Evolutionary conservation across 345 rosid genomes (phyloP), one percentile per base, ranked within the genome.

Genomic region (Salix viminalis): DNA sequence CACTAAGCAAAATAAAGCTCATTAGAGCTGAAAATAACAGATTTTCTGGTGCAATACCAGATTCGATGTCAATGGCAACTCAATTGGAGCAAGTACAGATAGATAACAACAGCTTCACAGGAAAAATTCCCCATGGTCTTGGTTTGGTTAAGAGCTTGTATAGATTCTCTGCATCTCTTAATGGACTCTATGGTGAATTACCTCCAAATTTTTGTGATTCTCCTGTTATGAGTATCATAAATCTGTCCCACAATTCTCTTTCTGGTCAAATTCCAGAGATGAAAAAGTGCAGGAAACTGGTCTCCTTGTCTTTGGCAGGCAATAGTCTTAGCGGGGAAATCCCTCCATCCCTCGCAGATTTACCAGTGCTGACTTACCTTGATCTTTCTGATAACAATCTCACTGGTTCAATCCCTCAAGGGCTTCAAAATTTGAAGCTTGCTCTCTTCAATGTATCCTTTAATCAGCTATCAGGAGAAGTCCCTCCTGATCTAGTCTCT

Each of bases 361-460:
- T 95, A 70, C 96, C 94, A 11, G 97, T 93, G 72, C 75, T 95
- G 79, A 92, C 97, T 61, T 95, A 95, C 85, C 94, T 95, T 82
- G 99, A 95, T 80, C 86, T 95, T 28, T 93, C 99, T 3, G 86
- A 86, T 65, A 95, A 95, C 88, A 89, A 86, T 66, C 92, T 95
- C 68, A 90, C 85, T 5, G 98, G 99, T 77, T 79, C 88, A 37
- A 90, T 95, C 75, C 98, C 98, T 11, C 88, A 67, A 65, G 96
- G 81, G 64, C 89, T 95, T 16, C 92, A 93, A 69, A 89, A 90
- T 81, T 83, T 91, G 87, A 91, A 91, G 88, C 97, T 95, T 69
- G 99, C 97, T 50, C 96, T 93, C 68, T 90, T 95, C 84, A 95
- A 95, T 73, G 94, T 90, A 15, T 95, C 99, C 4, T 91, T 81